Evolutionary conservation across 129 eudicot genomes (phyloP).

Genomic region (Tagetes erecta): DNA sequence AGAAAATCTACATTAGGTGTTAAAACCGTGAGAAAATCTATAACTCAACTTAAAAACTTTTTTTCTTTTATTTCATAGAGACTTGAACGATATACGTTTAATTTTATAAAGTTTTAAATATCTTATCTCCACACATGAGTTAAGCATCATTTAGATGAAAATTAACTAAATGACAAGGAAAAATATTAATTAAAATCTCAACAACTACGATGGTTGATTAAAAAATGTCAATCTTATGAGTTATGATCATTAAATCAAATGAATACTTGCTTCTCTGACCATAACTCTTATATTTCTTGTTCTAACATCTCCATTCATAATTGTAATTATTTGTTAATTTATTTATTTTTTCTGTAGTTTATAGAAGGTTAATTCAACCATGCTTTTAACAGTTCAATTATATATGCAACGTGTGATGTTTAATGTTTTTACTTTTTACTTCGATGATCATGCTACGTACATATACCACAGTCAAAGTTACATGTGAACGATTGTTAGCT

Average conservation of each 20-base stretch:
- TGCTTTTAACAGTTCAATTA: no score
- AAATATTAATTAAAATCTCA: conserved; percentile 3
- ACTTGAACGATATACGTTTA: no score
- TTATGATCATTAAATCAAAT: background rate
- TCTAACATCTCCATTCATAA: background rate
- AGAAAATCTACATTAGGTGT: no score
- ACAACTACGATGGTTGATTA: background rate
- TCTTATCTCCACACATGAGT: no score
- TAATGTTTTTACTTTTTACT: no score
- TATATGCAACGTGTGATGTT: background rate
- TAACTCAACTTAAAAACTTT: no score
- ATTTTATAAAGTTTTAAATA: no score
- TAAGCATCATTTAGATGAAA: no score
- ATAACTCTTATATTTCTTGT: background rate
- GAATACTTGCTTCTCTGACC: conserved; percentile 7
- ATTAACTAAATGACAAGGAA: background rate
- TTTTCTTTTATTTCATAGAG: no score
- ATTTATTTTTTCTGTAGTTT: background rate
- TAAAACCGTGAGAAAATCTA: no score
- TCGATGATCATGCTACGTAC: background rate
- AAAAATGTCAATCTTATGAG: background rate
- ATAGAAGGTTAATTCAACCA: no score
- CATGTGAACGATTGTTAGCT: background rate
- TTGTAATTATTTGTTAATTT: background rate
- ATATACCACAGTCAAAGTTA: conserved; percentile 2